phyloP scores from a whole-genome alignment of 805 yeast genomes.

The Nakazawaea populi region DNA sequence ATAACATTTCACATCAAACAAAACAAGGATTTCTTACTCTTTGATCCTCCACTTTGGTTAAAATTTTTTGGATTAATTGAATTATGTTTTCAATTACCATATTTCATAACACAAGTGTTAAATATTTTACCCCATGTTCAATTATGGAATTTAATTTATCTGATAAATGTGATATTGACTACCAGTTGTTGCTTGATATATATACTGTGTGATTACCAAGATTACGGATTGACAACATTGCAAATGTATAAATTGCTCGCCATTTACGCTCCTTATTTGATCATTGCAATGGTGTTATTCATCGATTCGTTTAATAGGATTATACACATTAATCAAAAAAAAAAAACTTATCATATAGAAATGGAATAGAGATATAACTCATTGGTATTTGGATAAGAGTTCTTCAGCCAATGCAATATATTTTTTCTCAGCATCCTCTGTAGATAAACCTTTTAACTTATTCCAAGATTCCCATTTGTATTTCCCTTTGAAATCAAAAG shows the following conservation, averaged over 20 bases:
- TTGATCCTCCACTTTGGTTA: constrained; percentile 61
- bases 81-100: constrained; percentile 70
- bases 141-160: constrained; percentile 43
- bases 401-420: constrained; percentile 65
- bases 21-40: constrained; percentile 70
- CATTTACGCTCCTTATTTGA: constrained; percentile 65
- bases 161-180: constrained; percentile 77
- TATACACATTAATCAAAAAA: background rate
- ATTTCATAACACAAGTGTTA: constrained; percentile 44
- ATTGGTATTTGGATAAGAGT: constrained; percentile 48
- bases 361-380: constrained; percentile 2
- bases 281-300: constrained; percentile 56
- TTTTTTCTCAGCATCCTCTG: constrained; percentile 86
- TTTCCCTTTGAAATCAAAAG: constrained; percentile 90
- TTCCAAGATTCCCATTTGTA: constrained; percentile 99
- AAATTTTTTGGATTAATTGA: constrained; percentile 67
- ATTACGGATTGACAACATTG: constrained; percentile 28
- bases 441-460: constrained; percentile 74
- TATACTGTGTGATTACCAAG: constrained; percentile 29
- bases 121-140: no score
- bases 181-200: constrained; percentile 68
- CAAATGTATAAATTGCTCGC: constrained; percentile 40
- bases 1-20: constrained; percentile 51
- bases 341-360: background rate
- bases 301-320: constrained; percentile 33